Evolutionary conservation across 2,329 filamentous ascomycete genomes (phyloP), one percentile per base, ranked within the genome.

Genomic region (Colletotrichum orbiculare): DNA sequence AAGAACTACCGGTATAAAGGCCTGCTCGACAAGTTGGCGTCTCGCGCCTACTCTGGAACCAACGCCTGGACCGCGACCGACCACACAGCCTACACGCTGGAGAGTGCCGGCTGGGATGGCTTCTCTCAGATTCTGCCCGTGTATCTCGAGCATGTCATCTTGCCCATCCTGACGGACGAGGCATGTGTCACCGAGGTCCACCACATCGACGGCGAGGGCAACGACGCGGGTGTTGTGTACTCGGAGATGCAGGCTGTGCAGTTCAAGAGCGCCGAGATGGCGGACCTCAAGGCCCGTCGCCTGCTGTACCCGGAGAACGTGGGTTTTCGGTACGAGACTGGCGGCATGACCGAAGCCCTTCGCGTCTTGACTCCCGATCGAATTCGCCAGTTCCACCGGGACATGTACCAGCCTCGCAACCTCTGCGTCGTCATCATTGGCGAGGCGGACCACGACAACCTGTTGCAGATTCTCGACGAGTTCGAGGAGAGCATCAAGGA

Each of bases 391-490:
- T 99, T 98, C 73, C 96, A 99, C 77, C 89, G 89, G 67, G 92
- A 94, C 69, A 98, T 99, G 95, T 99, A 99, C 74, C 95, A 98
- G 75, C 96, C 96, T 3, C 95, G 94, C 75, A 99, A 99, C 73
- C 82, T 99, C 65, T 96, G 94, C 69, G 81, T 99, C 35, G 87
- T 97, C 34, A 89, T 99, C 64, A 91, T 96, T n/a, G 96, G 96
- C 47, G 94, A 97, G 76, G 88, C 97, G 2, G 89, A 97, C 73
- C 92, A 97, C 73, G 80, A 87, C 0, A 85, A 96, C 71, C 85
- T 99, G 63, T 81, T 98, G 25, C 79, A 90, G 38, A 93, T 96
- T 50, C 80, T 99, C 39, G 93, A 97, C 72, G 83, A 89, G 33
- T 99, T 99, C 73, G 96, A 99, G 76, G 89, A 91, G 67, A 91